Evolutionary conservation across 176 grass and related monocot genomes (phyloP).

Genomic region (Neostapfia colusana): DNA sequence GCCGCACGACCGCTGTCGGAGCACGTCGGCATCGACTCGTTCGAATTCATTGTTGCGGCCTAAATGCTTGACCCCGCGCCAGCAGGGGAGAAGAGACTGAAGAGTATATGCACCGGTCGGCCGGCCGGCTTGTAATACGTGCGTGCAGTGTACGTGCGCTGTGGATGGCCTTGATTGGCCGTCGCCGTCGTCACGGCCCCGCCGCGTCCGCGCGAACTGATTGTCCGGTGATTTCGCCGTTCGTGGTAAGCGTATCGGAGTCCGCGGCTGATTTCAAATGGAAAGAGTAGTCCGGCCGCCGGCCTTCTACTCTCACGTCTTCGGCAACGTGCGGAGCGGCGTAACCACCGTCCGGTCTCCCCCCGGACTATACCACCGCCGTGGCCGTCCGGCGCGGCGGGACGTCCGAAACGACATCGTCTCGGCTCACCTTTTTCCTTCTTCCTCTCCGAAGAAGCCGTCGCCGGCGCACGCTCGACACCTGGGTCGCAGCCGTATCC

Average conservation of each 20-base stretch:
- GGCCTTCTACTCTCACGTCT: background rate
- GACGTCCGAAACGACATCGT: background rate
- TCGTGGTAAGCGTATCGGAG: too few species aligned
- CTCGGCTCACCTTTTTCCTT: background rate
- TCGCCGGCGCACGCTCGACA: background rate
- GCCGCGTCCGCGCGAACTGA: constrained; percentile 9
- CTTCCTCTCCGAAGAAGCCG: background rate
- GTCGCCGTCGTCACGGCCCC: constrained; percentile 10
- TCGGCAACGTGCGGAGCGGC: constrained; percentile 2
- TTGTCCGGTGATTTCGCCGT: background rate
- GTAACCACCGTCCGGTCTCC: background rate
- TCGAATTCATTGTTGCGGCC: constrained; percentile 39
- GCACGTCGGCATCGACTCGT: constrained; percentile 27
- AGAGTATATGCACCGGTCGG: background rate
- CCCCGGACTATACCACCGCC: background rate
- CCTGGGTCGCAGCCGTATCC: background rate
- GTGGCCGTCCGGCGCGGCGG: too few species aligned
- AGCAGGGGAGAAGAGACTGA: background rate
- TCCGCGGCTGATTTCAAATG: background rate
- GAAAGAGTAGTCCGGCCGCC: too few species aligned
- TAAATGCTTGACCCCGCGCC: constrained; percentile 34
- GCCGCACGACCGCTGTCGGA: constrained; percentile 29
- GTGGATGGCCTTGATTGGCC: background rate
- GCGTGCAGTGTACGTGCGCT: background rate
- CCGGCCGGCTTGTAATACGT: background rate